Evolutionary conservation across 495 filamentous ascomycete genomes (phyloP).

Genomic region (Aeminium ludgeri): DNA sequence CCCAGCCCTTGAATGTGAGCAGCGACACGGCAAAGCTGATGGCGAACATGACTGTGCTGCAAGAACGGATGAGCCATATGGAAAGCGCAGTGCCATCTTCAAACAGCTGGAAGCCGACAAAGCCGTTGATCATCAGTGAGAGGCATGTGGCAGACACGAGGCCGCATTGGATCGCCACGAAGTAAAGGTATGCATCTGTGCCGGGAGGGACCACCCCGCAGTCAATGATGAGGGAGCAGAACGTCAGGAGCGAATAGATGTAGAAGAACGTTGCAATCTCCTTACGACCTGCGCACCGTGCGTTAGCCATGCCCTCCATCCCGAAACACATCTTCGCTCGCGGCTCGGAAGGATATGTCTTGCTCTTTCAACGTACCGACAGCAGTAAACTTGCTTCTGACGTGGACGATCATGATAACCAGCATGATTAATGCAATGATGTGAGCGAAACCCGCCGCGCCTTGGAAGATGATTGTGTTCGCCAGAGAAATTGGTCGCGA

Average conservation of each 20-base stretch:
- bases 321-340: not conserved
- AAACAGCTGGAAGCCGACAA: slow-evolving; percentile 96
- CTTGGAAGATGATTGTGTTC: slow-evolving; percentile 96
- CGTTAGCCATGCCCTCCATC: not conserved
- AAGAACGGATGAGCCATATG: slow-evolving; percentile 75
- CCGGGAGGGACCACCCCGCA: slow-evolving; percentile 79
- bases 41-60: slow-evolving; percentile 64
- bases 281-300: slow-evolving; percentile 56
- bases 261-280: slow-evolving; percentile 98
- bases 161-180: slow-evolving; percentile 77
- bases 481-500: slow-evolving; percentile 88
- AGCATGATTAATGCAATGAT: slow-evolving; percentile 86
- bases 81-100: slow-evolving; percentile 95
- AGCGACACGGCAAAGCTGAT: slow-evolving; percentile 76
- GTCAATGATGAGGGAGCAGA: slow-evolving; percentile 79
- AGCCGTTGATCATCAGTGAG: slow-evolving; percentile 88
- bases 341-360: not conserved
- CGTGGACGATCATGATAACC: slow-evolving; percentile 89
- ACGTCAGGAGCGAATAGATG: slow-evolving; percentile 77
- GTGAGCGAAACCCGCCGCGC: slow-evolving; percentile 78
- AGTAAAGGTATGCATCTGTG: slow-evolving; percentile 70
- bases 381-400: slow-evolving; percentile 93
- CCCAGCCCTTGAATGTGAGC: slow-evolving; percentile 85
- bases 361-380: slow-evolving; percentile 53
- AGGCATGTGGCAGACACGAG: slow-evolving; percentile 77